Evolutionary conservation across 352 stramenopile genomes (phyloP), one percentile per base, ranked within the genome.

Genomic region (Globisporangium paddicum): DNA sequence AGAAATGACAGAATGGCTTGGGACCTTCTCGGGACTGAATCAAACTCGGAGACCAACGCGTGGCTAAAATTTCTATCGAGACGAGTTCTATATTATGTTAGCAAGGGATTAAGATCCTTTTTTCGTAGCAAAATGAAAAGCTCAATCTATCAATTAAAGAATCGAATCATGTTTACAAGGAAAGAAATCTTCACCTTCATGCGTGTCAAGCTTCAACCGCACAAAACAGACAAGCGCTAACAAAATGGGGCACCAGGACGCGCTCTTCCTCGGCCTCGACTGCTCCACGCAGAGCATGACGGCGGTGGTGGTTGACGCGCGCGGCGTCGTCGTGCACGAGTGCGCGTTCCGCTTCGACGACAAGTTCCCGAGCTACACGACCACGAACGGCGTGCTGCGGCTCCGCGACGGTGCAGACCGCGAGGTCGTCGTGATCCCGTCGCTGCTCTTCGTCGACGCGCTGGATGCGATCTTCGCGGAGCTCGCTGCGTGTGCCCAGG

Each of bases 231-330:
- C 35, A 41, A 41, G 28, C 28, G 28, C 28, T 6, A 41, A n/a
- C 37, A 41, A 41, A 14, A 41, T n/a, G 11, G 37, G 4, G 8
- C 37, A 41, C 13, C 18, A 61, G 55, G 3, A 58, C 32, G 26
- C 66, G 55, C 73, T 84, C 23, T 82, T 75, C 55, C 58, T 94
- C 19, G 82, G 83, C 1, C 54, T 96, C 13, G 86, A 96, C 62
- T 91, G 86, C 68, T 93, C 82, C 45, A 94, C 86, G 55, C 86
- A 96, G 72, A 93, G 80, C 69, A 88, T 94, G 65, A 87, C 75
- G 5, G 77, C 83, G 1, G 74, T 94, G 11, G 68, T 94, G 25
- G 68, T 86, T 23, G 64, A 86, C 34, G 50, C 41, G 11, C 26
- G 49, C 6, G 71, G 74, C 1, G 46, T 63, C 0, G 69, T 91